Evolutionary conservation across 139 green algal genomes (phyloP).

Genomic region (Astrephomene gubernaculifera): DNA sequence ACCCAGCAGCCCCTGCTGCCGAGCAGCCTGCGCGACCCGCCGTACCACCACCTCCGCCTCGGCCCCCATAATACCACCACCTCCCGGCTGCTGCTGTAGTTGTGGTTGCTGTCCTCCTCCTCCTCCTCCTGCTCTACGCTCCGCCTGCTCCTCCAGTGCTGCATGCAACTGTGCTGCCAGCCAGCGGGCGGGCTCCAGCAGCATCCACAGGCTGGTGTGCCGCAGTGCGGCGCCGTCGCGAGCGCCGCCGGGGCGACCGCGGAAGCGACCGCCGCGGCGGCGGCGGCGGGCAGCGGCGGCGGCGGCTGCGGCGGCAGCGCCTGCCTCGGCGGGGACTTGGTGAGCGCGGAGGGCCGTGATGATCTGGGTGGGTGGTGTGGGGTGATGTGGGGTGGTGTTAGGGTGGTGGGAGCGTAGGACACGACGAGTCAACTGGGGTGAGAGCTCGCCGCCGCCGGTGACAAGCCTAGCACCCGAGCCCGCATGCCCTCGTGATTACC

Average conservation of each 20-base stretch:
- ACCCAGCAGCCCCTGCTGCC: neutral
- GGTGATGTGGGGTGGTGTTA: too few relatives aligned
- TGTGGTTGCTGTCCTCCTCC: neutral
- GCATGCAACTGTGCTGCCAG: neutral
- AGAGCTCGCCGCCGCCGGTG: too few relatives aligned
- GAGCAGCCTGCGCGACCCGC: constrained; percentile 12
- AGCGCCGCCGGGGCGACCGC: neutral
- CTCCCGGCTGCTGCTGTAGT: neutral
- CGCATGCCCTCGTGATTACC: too few relatives aligned
- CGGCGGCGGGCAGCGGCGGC: neutral
- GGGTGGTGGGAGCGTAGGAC: too few relatives aligned
- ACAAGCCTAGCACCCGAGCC: too few relatives aligned
- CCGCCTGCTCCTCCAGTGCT: neutral
- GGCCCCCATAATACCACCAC: neutral
- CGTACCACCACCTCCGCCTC: neutral
- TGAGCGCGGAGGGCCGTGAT: constrained; percentile 10
- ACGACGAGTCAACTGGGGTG: too few relatives aligned
- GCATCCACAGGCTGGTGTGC: constrained; percentile 31
- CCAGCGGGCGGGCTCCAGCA: constrained; percentile 30
- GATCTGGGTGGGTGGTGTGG: neutral
- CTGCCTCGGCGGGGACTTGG: neutral
- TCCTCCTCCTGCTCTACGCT: neutral
- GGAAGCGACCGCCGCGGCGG: neutral
- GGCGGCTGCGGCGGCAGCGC: neutral
- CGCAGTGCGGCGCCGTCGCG: neutral